A percentile compares a stretch with the other conserved stretches of the same genome.
phyloP scores from a whole-genome alignment of 1,284 basidiomycete species.

The Pseudomicrostroma phylloplanum region DNA sequence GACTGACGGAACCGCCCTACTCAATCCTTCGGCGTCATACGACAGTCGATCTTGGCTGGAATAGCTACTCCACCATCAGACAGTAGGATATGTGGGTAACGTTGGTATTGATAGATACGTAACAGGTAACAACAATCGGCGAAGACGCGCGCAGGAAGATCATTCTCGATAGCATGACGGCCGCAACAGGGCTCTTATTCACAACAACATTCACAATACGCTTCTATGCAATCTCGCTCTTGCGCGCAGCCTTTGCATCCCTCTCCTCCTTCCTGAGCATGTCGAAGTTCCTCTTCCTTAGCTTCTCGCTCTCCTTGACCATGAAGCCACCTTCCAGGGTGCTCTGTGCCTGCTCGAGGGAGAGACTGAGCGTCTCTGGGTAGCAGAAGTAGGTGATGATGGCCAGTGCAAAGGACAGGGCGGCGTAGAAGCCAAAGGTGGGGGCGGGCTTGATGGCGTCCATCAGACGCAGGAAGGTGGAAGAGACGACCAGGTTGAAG shows the following conservation, averaged over 20 bases:
- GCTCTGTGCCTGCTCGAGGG: conserved; percentile 2
- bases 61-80: too few species aligned
- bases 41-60: too few species aligned
- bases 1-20: too few species aligned
- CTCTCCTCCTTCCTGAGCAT: not conserved
- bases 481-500: conserved; percentile 68
- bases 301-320: conserved; percentile 4
- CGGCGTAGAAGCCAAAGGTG: conserved; percentile 65
- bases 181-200: too few species aligned
- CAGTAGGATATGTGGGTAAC: too few species aligned
- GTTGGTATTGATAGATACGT: too few species aligned
- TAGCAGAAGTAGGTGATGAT: conserved; percentile 60
- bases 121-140: too few species aligned
- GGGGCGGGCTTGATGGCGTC: conserved; percentile 63
- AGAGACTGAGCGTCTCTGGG: conserved; percentile 21
- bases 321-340: conserved; percentile 4
- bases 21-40: too few species aligned
- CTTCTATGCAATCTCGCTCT: not conserved
- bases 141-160: too few species aligned
- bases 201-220: too few species aligned
- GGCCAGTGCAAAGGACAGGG: conserved; percentile 65
- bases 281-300: not conserved
- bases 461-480: conserved; percentile 73
- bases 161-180: too few species aligned
- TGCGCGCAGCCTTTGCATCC: not conserved